Evolutionary conservation across 2,329 filamentous ascomycete species (phyloP).

Genomic region (Fusarium musae): DNA sequence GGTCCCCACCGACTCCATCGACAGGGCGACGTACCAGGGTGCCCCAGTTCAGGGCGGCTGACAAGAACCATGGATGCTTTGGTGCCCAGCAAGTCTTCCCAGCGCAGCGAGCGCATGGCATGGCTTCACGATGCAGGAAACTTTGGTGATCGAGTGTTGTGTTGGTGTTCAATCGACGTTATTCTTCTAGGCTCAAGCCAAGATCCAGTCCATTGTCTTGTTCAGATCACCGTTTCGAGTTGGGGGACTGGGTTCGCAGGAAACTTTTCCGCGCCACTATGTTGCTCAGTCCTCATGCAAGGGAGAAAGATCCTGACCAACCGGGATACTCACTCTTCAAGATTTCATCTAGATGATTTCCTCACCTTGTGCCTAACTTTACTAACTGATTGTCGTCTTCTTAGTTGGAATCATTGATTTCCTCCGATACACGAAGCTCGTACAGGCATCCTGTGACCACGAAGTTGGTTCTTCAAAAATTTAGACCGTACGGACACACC

Average conservation of each 20-base stretch:
- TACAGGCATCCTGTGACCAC: constrained; percentile 30
- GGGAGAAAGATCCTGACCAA: constrained; percentile 29
- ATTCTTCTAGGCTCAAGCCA: not conserved
- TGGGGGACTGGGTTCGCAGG: constrained; percentile 20
- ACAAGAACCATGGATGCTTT: constrained; percentile 33
- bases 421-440: constrained; percentile 8
- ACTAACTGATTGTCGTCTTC: constrained; percentile 33
- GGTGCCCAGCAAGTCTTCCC: constrained; percentile 30
- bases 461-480: constrained; percentile 11
- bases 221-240: not conserved
- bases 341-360: constrained; percentile 33
- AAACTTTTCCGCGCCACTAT: constrained; percentile 19
- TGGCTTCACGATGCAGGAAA: constrained; percentile 7
- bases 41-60: constrained; percentile 37
- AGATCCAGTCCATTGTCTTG: not conserved
- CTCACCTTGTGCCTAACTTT: constrained; percentile 18
- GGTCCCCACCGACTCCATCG: constrained; percentile 32
- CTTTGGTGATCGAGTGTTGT: not conserved
- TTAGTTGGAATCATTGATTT: constrained; percentile 24
- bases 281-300: constrained; percentile 35
- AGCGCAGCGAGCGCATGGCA: constrained; percentile 15
- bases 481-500: constrained; percentile 23
- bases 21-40: constrained; percentile 40
- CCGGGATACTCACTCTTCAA: constrained; percentile 23
- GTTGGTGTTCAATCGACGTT: constrained; percentile 3